These are phyloP conservation scores for Linum usitatissimum DNA, from an alignment of 345 rosid species.

Conservation along the genomic window DNA sequence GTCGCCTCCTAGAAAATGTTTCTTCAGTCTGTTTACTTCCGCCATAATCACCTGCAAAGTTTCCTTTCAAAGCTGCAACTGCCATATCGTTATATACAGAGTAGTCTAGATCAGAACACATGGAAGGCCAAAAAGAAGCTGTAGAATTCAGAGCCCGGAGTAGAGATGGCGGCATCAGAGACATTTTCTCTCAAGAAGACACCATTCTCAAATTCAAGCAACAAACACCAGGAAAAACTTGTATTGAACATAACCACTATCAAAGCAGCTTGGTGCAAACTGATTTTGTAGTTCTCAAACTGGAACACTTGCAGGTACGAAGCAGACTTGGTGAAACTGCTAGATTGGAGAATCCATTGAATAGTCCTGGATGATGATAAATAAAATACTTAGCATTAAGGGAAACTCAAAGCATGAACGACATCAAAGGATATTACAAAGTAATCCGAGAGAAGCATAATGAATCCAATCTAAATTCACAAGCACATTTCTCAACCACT, in stretches of 20 bases:
- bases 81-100: constrained; percentile 23
- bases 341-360: constrained; percentile 14
- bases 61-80: constrained; percentile 18
- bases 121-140: constrained; percentile 19
- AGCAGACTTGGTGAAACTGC: constrained; percentile 14
- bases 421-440: background rate
- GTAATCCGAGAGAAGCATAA: background rate
- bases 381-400: background rate
- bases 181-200: constrained; percentile 38
- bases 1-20: constrained; percentile 23
- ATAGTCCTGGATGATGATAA: constrained; percentile 10
- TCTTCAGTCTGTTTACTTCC: constrained; percentile 23
- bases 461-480: background rate
- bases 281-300: constrained; percentile 1
- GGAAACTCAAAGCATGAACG: background rate
- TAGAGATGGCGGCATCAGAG: constrained; percentile 19
- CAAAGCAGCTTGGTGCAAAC: constrained; percentile 9
- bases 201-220: constrained; percentile 34
- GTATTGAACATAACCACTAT: constrained; percentile 25
- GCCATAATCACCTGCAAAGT: constrained; percentile 19
- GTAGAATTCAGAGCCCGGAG: constrained; percentile 7
- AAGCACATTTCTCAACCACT: background rate
- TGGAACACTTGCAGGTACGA: constrained; percentile 4
- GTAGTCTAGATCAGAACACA: constrained; percentile 23
- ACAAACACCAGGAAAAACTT: constrained; percentile 14